Evolutionary conservation across 2,329 filamentous ascomycete genomes (phyloP).

Genomic region (Lasiodiplodia sp.): DNA sequence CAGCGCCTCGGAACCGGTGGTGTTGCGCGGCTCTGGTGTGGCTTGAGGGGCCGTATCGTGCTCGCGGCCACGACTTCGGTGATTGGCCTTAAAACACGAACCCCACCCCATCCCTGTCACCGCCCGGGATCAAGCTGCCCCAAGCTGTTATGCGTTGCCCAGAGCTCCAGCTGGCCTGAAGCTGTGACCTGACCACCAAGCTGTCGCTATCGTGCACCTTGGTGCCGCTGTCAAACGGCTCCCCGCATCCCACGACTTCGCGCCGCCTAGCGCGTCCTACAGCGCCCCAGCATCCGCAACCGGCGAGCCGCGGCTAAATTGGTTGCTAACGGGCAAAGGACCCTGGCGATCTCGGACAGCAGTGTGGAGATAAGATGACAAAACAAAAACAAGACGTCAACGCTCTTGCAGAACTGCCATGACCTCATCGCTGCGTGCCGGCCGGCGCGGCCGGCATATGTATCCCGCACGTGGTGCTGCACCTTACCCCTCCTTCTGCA

Average conservation of each 20-base stretch:
- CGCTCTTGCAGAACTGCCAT: constrained; percentile 5
- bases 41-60: neutral
- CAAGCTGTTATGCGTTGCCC: neutral
- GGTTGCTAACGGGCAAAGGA: constrained; percentile 9
- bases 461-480: neutral
- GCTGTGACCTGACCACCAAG: neutral
- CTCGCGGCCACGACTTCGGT: neutral
- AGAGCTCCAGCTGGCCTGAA: neutral
- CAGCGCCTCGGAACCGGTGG: neutral
- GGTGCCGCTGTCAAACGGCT: neutral
- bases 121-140: constrained; percentile 9
- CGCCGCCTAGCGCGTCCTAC: neutral
- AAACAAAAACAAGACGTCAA: constrained; percentile 25
- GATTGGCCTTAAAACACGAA: constrained; percentile 14
- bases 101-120: constrained; percentile 10
- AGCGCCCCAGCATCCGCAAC: neutral
- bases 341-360: constrained; percentile 20
- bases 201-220: neutral
- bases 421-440: constrained; percentile 20
- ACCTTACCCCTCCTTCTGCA: constrained; percentile 16
- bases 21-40: neutral
- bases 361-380: constrained; percentile 27
- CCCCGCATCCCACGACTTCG: neutral
- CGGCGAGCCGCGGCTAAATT: neutral
- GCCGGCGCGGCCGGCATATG: neutral